Conservation (phyloP, 2,329 filamentous ascomycete species). For the Chaetoscypha palmicola region DNA sequence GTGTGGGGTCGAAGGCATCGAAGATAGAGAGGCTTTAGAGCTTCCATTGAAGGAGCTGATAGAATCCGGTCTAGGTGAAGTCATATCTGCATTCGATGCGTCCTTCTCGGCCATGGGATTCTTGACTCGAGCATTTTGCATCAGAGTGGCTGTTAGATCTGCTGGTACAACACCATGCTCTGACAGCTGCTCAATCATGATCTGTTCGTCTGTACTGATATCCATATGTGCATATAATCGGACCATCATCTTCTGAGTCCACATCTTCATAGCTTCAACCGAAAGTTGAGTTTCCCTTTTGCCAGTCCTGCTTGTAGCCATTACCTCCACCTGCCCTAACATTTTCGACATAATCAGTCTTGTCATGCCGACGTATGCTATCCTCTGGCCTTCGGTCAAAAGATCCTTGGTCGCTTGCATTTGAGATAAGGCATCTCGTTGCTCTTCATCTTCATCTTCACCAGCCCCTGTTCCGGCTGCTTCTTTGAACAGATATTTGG, state of each 20-base stretch:
- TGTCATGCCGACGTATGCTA: conserved; percentile 90
- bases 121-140: conserved; percentile 86
- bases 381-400: conserved; percentile 87
- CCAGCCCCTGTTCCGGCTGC: conserved; percentile 51
- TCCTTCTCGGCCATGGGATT: conserved; percentile 70
- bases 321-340: conserved; percentile 57
- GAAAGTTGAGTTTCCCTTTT: conserved; percentile 67
- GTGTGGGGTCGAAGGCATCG: conserved; percentile 16
- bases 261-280: conserved; percentile 81
- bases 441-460: conserved; percentile 65
- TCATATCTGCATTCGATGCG: conserved; percentile 23
- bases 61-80: conserved; percentile 22
- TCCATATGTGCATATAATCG: conserved; percentile 95
- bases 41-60: conserved; percentile 21
- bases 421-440: conserved; percentile 78
- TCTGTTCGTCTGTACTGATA: conserved; percentile 79
- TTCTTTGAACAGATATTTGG: conserved; percentile 87
- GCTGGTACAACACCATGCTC: conserved; percentile 82
- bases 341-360: conserved; percentile 75
- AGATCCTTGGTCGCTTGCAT: conserved; percentile 95
- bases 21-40: conserved; percentile 29
- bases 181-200: conserved; percentile 97
- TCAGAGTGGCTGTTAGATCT: conserved; percentile 78
- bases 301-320: conserved; percentile 51
- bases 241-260: conserved; percentile 98